Conservation (phyloP, 2,329 filamentous ascomycete genomes). For the Allantophomopsis cytisporea region DNA sequence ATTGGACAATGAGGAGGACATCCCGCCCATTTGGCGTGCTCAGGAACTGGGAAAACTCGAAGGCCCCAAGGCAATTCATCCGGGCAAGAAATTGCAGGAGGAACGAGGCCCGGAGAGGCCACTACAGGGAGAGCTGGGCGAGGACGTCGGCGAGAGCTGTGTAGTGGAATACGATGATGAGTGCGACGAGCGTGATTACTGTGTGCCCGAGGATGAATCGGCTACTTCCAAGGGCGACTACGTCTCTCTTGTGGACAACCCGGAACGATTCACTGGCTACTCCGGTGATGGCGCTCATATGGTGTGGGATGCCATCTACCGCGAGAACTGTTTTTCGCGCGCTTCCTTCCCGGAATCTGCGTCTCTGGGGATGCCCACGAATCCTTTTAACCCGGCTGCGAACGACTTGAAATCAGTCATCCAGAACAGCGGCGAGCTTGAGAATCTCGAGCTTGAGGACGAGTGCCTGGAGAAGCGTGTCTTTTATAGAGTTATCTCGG, state of each 20-base stretch:
- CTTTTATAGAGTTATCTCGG: constrained; percentile 88
- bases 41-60: constrained; percentile 86
- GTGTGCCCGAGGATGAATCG: constrained; percentile 88
- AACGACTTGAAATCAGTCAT: constrained; percentile 49
- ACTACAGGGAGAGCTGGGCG: constrained; percentile 70
- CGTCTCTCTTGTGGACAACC: constrained; percentile 85
- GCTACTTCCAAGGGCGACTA: constrained; percentile 84
- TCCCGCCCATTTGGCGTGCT: constrained; percentile 82
- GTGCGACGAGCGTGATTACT: constrained; percentile 94
- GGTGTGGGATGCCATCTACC: constrained; percentile 94
- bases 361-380: constrained; percentile 8
- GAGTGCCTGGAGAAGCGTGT: constrained; percentile 98
- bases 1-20: constrained; percentile 87
- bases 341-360: constrained; percentile 46
- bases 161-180: constrained; percentile 96
- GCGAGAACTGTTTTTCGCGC: constrained; percentile 87
- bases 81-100: constrained; percentile 58
- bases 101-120: constrained; percentile 58
- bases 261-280: constrained; percentile 92
- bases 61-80: constrained; percentile 83
- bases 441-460: constrained; percentile 66
- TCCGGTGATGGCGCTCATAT: constrained; percentile 71
- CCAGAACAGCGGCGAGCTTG: constrained; percentile 43
- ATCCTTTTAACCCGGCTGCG: constrained; percentile 29
- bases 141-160: constrained; percentile 84